A percentile compares a stretch with the other conserved stretches of the same genome.
Evolutionary conservation across 768 basidiomycete species (phyloP).

Genomic region (Sporobolomyces pararoseus): DNA sequence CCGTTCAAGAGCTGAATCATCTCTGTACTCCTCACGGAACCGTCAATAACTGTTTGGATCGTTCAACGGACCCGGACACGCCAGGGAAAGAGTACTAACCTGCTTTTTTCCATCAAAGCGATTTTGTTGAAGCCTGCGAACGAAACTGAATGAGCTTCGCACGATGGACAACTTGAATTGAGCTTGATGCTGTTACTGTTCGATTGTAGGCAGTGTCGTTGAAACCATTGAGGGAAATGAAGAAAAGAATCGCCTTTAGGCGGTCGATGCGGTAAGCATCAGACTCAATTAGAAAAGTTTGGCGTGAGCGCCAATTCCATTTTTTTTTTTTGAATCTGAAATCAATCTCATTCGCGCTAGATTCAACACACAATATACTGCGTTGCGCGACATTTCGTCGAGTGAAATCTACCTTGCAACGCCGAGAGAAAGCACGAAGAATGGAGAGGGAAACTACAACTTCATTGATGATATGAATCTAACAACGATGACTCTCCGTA

Average conservation of each 20-base stretch:
- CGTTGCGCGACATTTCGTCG: too few species aligned
- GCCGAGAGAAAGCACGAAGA: not conserved
- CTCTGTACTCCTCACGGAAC: not conserved
- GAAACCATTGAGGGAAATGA: not conserved
- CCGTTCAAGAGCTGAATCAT: not conserved
- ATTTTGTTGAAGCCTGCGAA: not conserved
- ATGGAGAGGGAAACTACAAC: too few species aligned
- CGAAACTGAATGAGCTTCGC: not conserved
- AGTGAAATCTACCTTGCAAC: not conserved
- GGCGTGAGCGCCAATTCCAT: not conserved
- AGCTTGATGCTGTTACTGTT: not conserved
- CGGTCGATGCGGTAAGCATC: constrained; percentile 10
- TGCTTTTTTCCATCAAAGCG: not conserved
- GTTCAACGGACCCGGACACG: not conserved
- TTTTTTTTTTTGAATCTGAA: too few species aligned
- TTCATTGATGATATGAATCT: constrained; percentile 1
- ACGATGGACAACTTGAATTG: not conserved
- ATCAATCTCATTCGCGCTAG: too few species aligned
- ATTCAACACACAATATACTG: too few species aligned
- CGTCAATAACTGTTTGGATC: not conserved
- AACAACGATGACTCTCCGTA: constrained; percentile 1
- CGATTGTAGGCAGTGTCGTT: not conserved
- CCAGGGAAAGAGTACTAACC: not conserved
- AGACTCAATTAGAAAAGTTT: not conserved
- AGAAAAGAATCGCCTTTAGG: not conserved